Base-by-base conservation (phyloP, 306 rosid species). In the Quercus bicolor region DNA sequence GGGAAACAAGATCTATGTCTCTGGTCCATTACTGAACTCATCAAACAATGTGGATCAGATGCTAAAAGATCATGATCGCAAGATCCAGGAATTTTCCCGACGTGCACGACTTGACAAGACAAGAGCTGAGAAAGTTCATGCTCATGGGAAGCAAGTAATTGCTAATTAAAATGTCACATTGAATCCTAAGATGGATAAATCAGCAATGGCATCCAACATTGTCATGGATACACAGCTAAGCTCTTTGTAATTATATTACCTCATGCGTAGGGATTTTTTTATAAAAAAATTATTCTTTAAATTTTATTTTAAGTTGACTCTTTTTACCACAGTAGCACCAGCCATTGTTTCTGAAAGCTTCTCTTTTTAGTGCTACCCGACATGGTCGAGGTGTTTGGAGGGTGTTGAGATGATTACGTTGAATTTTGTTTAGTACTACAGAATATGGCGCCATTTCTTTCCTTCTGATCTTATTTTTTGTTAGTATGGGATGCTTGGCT, bases 21-120 rank as follows among this genome's bases (percentile, higher is more conserved):
- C 97, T 31, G 98, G 97, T 60, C 95, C 98, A 2, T 80, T 94
- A 37, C 77, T 88, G 68, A 80, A 78, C 70, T 82, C 98, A 18
- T 92, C 98, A 53, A 89, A 85, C 88, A 91, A 85, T 74, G 73
- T 90, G 21, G 97, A 92, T 78, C 87, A 90, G 77, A 88, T 92
- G 86, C 91, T 94, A 68, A 88, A 91, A 85, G 95, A 89, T 64
- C 97, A 86, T 24, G 95, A 94, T 45, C 86, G 82, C 18, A 89
- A 84, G 89, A 85, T 92, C 79, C 98, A 87, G 79, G 97, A 92
- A 77, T 80, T 69, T 78, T 93, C 95, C 23, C 89, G 97, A 77
- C 89, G 89, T 81, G 77, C 86, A 37, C 87, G 97, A 54, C 82
- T 51, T 29, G 81, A 80, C 82, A 83, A 68, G 84, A 73, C 78